phyloP scores from a whole-genome alignment of 306 rosid genomes.

The Inga oerstediana region DNA sequence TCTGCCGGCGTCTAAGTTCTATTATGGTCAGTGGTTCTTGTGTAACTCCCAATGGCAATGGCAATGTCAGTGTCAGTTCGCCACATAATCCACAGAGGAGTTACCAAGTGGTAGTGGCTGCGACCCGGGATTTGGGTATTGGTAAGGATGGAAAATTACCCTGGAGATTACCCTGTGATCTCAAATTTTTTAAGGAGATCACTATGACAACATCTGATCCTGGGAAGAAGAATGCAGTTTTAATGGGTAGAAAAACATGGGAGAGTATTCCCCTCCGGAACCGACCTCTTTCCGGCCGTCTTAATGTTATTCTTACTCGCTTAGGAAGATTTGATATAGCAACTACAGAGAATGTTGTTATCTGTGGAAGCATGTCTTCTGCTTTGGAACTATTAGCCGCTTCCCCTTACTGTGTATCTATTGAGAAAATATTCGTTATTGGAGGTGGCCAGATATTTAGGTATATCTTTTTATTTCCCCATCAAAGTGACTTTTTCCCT shows the following conservation, averaged over 20 bases:
- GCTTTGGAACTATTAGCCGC: conserved; percentile 59
- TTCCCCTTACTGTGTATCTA: conserved; percentile 42
- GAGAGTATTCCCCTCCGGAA: conserved; percentile 55
- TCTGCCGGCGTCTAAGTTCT: background rate
- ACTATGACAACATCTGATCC: conserved; percentile 53
- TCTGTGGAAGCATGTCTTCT: conserved; percentile 55
- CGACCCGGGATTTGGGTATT: conserved; percentile 63
- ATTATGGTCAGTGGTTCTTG: background rate
- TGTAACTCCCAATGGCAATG: background rate
- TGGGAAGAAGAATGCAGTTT: conserved; percentile 59
- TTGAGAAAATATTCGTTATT: conserved; percentile 61
- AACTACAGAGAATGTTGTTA: conserved; percentile 58
- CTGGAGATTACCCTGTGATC: conserved; percentile 62
- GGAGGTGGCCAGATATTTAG: conserved; percentile 73
- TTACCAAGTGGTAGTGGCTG: conserved; percentile 71
- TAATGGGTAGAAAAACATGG: conserved; percentile 80
- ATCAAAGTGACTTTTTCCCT: background rate
- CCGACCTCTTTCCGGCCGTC: conserved; percentile 64
- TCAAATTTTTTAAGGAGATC: conserved; percentile 59
- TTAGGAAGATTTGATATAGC: conserved; percentile 58
- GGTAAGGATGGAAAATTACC: conserved; percentile 70
- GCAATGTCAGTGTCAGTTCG: background rate
- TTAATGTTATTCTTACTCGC: conserved; percentile 68
- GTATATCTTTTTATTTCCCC: conserved; percentile 18
- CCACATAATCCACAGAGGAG: conserved; percentile 45